These are phyloP conservation scores for Hyphodiscus sp. DNA, from an alignment of 2,329 filamentous ascomycete genomes.

Conservation along the genomic window DNA sequence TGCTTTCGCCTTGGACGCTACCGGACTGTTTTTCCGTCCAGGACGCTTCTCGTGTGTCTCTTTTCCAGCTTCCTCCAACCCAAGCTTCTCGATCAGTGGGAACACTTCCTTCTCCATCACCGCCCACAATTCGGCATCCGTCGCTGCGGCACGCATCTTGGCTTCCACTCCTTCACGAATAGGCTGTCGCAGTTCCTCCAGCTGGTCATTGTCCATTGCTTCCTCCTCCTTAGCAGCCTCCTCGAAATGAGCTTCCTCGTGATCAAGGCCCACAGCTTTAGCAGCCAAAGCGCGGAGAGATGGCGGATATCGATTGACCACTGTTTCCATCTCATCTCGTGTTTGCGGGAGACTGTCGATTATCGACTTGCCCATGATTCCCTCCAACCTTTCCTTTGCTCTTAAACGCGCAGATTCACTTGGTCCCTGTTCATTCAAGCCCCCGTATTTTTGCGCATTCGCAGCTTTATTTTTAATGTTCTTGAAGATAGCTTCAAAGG, in stretches of 20 bases:
- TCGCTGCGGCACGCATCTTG: slow-evolving; percentile 47
- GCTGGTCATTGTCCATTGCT: slow-evolving; percentile 7
- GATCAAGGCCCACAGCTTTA: slow-evolving; percentile 23
- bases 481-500: neutral
- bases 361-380: slow-evolving; percentile 17
- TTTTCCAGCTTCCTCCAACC: slow-evolving; percentile 36
- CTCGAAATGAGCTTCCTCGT: slow-evolving; percentile 6
- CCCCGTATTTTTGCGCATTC: slow-evolving; percentile 1
- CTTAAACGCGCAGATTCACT: neutral
- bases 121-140: slow-evolving; percentile 61
- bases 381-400: slow-evolving; percentile 15
- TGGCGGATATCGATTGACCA: slow-evolving; percentile 25
- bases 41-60: neutral
- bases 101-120: slow-evolving; percentile 63
- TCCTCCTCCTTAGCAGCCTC: neutral
- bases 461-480: neutral
- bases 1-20: slow-evolving; percentile 3
- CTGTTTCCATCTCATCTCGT: slow-evolving; percentile 11
- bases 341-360: neutral
- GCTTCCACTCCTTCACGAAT: slow-evolving; percentile 48
- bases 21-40: neutral
- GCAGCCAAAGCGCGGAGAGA: slow-evolving; percentile 27
- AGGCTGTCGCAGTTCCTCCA: slow-evolving; percentile 28
- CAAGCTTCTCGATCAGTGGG: slow-evolving; percentile 47
- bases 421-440: neutral